Base-by-base conservation (phyloP, 2,329 filamentous ascomycete species). In the Albophoma yamanashiensis region DNA sequence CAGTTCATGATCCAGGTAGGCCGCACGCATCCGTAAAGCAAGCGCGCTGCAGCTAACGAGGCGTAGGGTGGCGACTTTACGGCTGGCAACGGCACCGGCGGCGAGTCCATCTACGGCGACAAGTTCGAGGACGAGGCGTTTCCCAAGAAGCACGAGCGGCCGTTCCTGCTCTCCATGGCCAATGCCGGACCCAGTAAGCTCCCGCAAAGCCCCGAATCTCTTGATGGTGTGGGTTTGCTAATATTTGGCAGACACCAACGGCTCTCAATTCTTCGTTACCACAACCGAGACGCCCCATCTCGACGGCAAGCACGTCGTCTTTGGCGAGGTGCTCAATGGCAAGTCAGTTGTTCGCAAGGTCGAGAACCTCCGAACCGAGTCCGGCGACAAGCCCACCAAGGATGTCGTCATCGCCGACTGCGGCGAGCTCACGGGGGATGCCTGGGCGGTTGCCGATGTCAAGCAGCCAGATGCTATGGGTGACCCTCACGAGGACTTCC, bases 101-200 rank as follows among this genome's bases (percentile, higher is more conserved):
- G 93, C 70, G 94, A 97, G 79, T 94, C 89, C 64, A 97, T 99
- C 75, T 99, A 97, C 72, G 93, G 93, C 70, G 89, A 89, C 74
- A 97, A 97, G 79, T 99, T 99, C 69, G 89, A 91, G 68, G 93
- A 99, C 69, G 93, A 99, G 82, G 96, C 95, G 75, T 97, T 99
- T 71, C 83, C 90, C 59, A 78, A 88, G 71, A 92, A 95, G 82
- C 94, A 99, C 73, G 90, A 95, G 68, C 89, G 88, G 69, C 92
- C 94, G 1, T 97, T 97, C 79, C 79, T 97, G 65, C 82, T 99
- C 63, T 95, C 90, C 72, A 99, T 99, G 94, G 94, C 94, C 69
- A 99, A 99, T 73, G 93, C 94, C 65, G 94, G 94, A 55, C 91
- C 92, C 55, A 91, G 89, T 89, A 82, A 67, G 84, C n/a, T 22